Evolutionary conservation across 2,329 filamentous ascomycete genomes (phyloP).

Genomic region (Talaromyces amestolkiae): DNA sequence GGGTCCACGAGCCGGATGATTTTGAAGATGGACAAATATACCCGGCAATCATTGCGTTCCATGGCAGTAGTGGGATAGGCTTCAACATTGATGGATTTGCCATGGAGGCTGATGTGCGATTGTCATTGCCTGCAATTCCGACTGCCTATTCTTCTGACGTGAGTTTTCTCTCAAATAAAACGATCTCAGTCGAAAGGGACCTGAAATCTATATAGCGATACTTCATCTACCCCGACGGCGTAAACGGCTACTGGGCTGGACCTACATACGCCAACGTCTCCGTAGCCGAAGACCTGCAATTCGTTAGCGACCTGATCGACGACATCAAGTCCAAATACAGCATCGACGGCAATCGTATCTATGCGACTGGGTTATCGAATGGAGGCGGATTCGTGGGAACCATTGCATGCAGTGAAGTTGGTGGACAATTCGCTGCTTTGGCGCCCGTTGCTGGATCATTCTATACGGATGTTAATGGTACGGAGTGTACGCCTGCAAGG

Average conservation of each 20-base stretch:
- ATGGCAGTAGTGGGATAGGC: constrained; percentile 46
- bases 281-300: constrained; percentile 47
- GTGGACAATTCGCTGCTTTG: constrained; percentile 46
- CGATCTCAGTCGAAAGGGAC: too few relatives aligned
- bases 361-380: constrained; percentile 49
- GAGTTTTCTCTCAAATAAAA: constrained; percentile 6
- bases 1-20: constrained; percentile 40
- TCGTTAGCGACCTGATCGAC: constrained; percentile 45
- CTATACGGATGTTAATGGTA: constrained; percentile 42
- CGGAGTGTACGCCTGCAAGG: constrained; percentile 37
- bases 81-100: constrained; percentile 28
- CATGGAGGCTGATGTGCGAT: constrained; percentile 46
- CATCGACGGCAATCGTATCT: constrained; percentile 46
- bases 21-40: constrained; percentile 42
- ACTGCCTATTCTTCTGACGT: constrained; percentile 34
- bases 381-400: constrained; percentile 50
- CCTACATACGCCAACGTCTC: constrained; percentile 46
- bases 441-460: constrained; percentile 48
- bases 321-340: constrained; percentile 43
- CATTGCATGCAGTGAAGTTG: constrained; percentile 45
- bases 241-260: constrained; percentile 48
- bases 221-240: constrained; percentile 49
- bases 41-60: constrained; percentile 48
- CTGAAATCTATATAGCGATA: constrained; percentile 39
- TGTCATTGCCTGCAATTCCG: constrained; percentile 24